These are phyloP conservation scores for Coemansia sp. DNA, from an alignment of 371 early-diverging fungal genomes.

Conservation along the genomic window DNA sequence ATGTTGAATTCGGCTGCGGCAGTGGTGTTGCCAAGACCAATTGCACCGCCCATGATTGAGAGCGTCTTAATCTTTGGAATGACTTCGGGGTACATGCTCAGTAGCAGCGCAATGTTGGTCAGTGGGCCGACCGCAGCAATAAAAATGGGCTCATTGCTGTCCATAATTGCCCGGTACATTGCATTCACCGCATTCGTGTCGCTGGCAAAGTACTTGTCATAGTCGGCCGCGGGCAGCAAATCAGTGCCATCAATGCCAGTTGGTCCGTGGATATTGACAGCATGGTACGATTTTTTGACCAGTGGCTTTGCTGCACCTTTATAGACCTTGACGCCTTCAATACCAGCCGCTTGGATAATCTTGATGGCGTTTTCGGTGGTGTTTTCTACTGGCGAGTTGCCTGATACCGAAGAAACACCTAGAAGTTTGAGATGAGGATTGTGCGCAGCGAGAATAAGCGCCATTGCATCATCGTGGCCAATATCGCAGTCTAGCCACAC, in stretches of 20 bases:
- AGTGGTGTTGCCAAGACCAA: conserved; percentile 41
- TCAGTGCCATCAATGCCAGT: conserved; percentile 45
- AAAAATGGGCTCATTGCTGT: conserved; percentile 21
- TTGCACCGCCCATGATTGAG: conserved; percentile 51
- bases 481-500: conserved; percentile 54
- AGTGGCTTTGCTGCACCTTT: conserved; percentile 37
- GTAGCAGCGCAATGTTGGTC: conserved; percentile 51
- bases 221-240: conserved; percentile 35
- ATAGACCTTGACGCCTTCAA: conserved; percentile 39
- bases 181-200: conserved; percentile 35
- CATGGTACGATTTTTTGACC: conserved; percentile 24
- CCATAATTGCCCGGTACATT: conserved; percentile 33
- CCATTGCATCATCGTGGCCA: conserved; percentile 53
- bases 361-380: conserved; percentile 19
- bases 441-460: conserved; percentile 49
- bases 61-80: conserved; percentile 37
- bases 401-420: conserved; percentile 35
- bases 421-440: conserved; percentile 24
- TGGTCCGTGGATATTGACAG: conserved; percentile 43
- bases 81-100: conserved; percentile 49
- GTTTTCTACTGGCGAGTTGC: conserved; percentile 20
- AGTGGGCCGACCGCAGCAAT: conserved; percentile 50
- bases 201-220: conserved; percentile 7
- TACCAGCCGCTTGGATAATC: conserved; percentile 44
- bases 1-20: conserved; percentile 52